Base-by-base conservation (phyloP, 768 basidiomycete genomes). In the Basidioascus undulatus region DNA sequence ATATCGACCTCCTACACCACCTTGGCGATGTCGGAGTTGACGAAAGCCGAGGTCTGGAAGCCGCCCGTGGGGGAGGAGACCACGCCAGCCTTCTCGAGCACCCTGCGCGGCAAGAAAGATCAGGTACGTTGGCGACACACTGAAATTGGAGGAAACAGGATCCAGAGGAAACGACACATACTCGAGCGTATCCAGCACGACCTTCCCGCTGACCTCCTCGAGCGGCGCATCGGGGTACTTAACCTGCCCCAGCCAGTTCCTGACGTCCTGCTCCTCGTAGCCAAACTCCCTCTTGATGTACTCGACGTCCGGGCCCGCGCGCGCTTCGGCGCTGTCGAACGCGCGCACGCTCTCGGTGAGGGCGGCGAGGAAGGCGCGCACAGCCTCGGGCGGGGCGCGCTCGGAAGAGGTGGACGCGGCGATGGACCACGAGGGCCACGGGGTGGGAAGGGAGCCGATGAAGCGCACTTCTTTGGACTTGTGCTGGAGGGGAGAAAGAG, bases 371-470 rank as follows among this genome's bases (percentile, higher is more conserved):
- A 92, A 92, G 3, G 55, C 38, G 15, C 57, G 55, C 12, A 84
- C 61, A 0, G 62, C 62, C 2, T 55, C 50, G 45, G 1, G 41
- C 32, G 37, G 44, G 45, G 74, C 70, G 13, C 76, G 68, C n/a
- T 64, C 57, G 15, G 65, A 51, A 11, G 64, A 63, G 0, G 76
- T 75, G 47, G 82, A 76, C 7, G 82, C 82, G 20, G 81, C 87
- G 52, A 96, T 80, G 43, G 81, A 61, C 89, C 89, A 98, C 0
- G 83, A 87, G 12, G 86, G 81, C 89, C 89, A 98, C 0, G 89
- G 89, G 0, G 87, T 94, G 28, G 74, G 74, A 5, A 82, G 74
- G 8, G 76, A 72, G 12, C 78, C 76, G 47, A 83, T 81, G 78
- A 82, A 35, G 41, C 30, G 19, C n/a, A n/a, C n/a, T n/a, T n/a